Evolutionary conservation across 2,329 filamentous ascomycete species (phyloP).

Genomic region (Fusarium coicis): DNA sequence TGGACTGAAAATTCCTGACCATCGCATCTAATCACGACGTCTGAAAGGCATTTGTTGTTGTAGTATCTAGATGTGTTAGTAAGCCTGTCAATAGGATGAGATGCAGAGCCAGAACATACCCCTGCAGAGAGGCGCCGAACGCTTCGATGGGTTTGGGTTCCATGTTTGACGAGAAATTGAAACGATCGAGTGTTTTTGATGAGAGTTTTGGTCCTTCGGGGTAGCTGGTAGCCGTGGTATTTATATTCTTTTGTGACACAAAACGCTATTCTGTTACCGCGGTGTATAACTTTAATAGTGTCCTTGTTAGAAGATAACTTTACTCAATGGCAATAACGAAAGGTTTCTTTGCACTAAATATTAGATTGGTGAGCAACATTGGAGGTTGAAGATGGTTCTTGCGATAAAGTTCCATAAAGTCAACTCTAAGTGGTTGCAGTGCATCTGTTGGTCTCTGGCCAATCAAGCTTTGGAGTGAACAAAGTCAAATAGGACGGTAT

Average conservation of each 20-base stretch:
- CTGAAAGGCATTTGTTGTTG: not conserved
- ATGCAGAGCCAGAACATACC: not conserved
- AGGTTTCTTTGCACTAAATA: too few relatives aligned
- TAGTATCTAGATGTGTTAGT: not conserved
- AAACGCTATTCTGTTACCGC: not conserved
- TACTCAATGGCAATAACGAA: too few relatives aligned
- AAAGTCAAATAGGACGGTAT: not conserved
- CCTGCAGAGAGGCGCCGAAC: not conserved
- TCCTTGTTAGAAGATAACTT: fast-evolving
- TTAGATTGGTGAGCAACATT: too few relatives aligned
- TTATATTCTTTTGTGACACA: too few relatives aligned
- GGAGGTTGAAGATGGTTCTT: fast-evolving
- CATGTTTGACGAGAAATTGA: not conserved
- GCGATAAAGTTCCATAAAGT: too few relatives aligned
- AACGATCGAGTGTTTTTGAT: fast-evolving
- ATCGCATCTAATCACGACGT: not conserved
- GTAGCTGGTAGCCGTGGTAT: fast-evolving
- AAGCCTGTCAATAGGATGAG: fast-evolving
- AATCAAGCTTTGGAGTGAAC: not conserved
- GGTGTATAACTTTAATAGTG: not conserved
- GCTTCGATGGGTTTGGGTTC: not conserved
- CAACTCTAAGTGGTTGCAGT: not conserved
- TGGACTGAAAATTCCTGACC: not conserved
- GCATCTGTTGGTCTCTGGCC: not conserved
- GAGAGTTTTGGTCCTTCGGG: fast-evolving